Evolutionary conservation across 2,329 filamentous ascomycete species (phyloP), one percentile per base, ranked within the genome.

Genomic region (Dissoconium aciculare): DNA sequence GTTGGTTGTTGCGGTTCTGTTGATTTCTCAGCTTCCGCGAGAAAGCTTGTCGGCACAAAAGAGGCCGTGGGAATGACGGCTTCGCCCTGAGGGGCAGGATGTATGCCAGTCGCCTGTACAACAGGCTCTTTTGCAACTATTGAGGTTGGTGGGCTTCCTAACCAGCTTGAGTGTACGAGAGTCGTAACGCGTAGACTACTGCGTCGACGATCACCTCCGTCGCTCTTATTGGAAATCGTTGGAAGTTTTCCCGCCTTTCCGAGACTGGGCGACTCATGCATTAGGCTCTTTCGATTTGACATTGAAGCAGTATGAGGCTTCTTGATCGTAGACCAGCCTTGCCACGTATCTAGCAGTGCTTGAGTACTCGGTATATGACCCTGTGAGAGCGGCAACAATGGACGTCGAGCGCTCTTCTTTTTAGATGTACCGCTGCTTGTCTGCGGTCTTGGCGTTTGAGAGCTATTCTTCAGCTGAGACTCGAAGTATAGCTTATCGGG

Each of bases 251-350:
- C 31, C n/a, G n/a, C 19, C 17, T 37, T 42, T 16, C 21, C 24
- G 8, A 35, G 13, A n/a, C 28, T 38, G 11, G 42, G 41, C 5
- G 41, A 43, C 10, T 34, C 34, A 15, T 25, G 28, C 11, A n/a
- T n/a, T n/a, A n/a, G 30, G 25, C 15, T 33, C 40, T 9, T 31
- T n/a, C 11, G 27, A 27, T 14, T 37, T 37, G 4, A 28, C 32
- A 11, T 33, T n/a, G n/a, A n/a, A n/a, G n/a, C 32, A 15, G 28
- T 15, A 27, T 32, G 26, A 4, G 41, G 43, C 33, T 60, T 62
- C 44, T 61, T 63, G 17, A 55, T 45, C 8, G 56, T 58, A 36
- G 45, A 60, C 58, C 25, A 60, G 43, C 27, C 57, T 49, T 30
- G 51, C 55, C 39, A 54, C 5, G 51, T 56, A 15, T 52, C 50